phyloP scores from a whole-genome alignment of 2,329 filamentous ascomycete species.

The Aspergillus sp. region DNA sequence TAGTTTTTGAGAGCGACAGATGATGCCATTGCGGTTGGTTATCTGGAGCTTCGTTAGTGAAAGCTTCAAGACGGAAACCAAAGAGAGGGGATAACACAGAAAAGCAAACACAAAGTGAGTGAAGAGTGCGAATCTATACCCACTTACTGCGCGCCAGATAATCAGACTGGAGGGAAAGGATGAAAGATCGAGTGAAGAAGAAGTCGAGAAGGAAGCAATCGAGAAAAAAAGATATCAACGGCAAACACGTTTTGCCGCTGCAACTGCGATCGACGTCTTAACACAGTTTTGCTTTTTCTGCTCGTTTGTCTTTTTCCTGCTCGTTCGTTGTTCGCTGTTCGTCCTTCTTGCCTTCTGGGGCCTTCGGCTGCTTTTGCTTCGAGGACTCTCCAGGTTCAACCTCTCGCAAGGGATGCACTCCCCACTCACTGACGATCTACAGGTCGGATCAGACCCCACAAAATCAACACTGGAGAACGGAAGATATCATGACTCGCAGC shows the following conservation, averaged over 20 bases:
- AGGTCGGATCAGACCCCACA: conserved; percentile 4
- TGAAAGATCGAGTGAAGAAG: neutral
- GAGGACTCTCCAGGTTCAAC: neutral
- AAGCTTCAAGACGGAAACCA: neutral
- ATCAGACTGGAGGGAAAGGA: neutral
- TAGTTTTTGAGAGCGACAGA: conserved; percentile 60
- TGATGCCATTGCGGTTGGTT: conserved; percentile 24
- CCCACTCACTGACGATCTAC: neutral
- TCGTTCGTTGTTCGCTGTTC: neutral
- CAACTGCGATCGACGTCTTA: conserved; percentile 14
- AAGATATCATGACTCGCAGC: neutral
- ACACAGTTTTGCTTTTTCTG: conserved; percentile 4
- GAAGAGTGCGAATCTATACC: neutral
- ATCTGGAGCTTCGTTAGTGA: conserved; percentile 6
- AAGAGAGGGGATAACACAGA: neutral
- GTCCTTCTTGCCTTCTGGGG: neutral
- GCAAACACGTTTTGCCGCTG: conserved; percentile 10
- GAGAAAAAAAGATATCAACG: conserved; percentile 2
- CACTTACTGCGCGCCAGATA: neutral
- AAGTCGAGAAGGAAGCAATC: neutral
- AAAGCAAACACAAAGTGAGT: neutral
- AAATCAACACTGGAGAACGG: neutral
- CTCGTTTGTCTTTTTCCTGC: neutral
- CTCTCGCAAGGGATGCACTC: neutral
- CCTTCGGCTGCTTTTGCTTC: neutral